phyloP scores from a whole-genome alignment of 2,329 filamentous ascomycete species.

The Claviceps fusiformis region DNA sequence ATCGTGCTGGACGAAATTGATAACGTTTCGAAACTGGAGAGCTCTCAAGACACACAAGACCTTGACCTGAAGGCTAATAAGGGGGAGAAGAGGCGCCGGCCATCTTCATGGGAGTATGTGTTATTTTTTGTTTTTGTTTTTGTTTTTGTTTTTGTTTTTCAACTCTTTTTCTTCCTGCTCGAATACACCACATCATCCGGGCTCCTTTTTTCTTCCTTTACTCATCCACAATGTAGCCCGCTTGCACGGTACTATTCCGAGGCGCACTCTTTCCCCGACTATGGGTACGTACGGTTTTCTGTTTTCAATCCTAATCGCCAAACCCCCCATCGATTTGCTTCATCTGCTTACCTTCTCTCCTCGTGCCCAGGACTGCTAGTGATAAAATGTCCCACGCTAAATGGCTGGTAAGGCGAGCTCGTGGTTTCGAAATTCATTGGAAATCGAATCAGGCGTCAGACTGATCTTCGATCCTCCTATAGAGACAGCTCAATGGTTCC shows the following conservation, averaged over 20 bases:
- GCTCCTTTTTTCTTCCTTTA: background rate
- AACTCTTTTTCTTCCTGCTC: background rate
- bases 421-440: background rate
- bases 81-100: slow-evolving; percentile 8
- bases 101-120: slow-evolving; percentile 19
- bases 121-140: no score
- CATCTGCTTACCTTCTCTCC: slow-evolving; percentile 8
- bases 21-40: slow-evolving; percentile 15
- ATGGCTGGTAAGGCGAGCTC: slow-evolving; percentile 12
- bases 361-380: slow-evolving; percentile 10
- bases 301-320: no score
- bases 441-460: background rate
- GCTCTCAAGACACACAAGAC: slow-evolving; percentile 8
- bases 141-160: no score
- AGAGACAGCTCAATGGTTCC: slow-evolving; percentile 4
- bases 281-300: slow-evolving; percentile 21
- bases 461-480: background rate
- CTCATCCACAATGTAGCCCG: slow-evolving; percentile 13
- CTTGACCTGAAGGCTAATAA: slow-evolving; percentile 2
- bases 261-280: slow-evolving; percentile 27
- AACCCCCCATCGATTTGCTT: background rate
- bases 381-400: slow-evolving; percentile 9
- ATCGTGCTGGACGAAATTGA: background rate
- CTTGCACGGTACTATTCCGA: slow-evolving; percentile 22
- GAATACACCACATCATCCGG: background rate